phyloP scores from a whole-genome alignment of 768 basidiomycete genomes.

The Termitomyces sp. region DNA sequence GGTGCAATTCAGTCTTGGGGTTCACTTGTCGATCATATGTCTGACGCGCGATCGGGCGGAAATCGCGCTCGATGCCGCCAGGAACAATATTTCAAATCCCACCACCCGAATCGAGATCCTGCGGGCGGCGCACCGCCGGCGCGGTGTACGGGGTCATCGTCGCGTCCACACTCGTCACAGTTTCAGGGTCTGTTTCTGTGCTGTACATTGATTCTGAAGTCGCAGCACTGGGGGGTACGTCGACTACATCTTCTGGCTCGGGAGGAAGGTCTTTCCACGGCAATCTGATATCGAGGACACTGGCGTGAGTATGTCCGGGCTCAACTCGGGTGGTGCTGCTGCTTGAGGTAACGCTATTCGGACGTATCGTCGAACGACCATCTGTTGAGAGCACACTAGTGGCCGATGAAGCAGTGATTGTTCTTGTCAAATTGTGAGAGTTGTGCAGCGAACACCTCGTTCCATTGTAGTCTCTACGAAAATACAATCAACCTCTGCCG shows the following conservation, averaged over 20 bases:
- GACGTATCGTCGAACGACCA: too few relatives aligned
- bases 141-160: constrained; percentile 6
- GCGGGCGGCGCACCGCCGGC: not conserved
- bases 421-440: not conserved
- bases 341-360: too few relatives aligned
- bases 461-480: not conserved
- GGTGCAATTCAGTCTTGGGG: not conserved
- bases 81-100: not conserved
- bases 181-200: constrained; percentile 3
- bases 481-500: not conserved
- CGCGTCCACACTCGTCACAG: not conserved
- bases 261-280: constrained; percentile 4
- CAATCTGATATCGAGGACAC: too few relatives aligned
- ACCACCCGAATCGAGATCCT: constrained; percentile 1
- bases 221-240: not conserved
- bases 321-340: too few relatives aligned
- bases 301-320: too few relatives aligned
- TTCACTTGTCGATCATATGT: constrained; percentile 6
- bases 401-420: not conserved
- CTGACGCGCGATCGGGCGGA: not conserved
- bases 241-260: not conserved
- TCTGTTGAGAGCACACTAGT: too few relatives aligned
- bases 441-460: not conserved
- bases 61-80: not conserved
- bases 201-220: constrained; percentile 10